Conservation (phyloP, 495 filamentous ascomycete species). For the Penicillium steckii region DNA sequence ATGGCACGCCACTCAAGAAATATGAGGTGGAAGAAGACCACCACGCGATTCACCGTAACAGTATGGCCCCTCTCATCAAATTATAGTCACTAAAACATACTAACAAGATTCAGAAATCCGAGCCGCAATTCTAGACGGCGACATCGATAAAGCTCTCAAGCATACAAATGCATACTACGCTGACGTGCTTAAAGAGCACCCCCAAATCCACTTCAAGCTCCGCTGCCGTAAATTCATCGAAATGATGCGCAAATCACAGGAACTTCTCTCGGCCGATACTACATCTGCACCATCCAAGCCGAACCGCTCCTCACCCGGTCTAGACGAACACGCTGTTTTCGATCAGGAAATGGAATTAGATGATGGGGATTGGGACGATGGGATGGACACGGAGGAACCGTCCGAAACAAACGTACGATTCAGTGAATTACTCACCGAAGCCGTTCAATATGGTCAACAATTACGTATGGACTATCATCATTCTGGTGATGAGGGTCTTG, state of each 20-base stretch:
- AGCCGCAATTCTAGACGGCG: conserved; percentile 84
- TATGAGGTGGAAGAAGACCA: conserved; percentile 80
- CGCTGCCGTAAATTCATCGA: conserved; percentile 92
- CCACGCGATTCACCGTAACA: conserved; percentile 85
- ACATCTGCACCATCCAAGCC: conserved; percentile 34
- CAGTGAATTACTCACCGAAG: conserved; percentile 60
- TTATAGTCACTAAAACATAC: not conserved
- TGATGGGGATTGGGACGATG: conserved; percentile 52
- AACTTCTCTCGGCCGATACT: conserved; percentile 43
- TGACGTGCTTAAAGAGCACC: conserved; percentile 76
- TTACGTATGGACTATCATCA: conserved; percentile 71
- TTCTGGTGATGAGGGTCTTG: conserved; percentile 63
- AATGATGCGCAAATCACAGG: conserved; percentile 83
- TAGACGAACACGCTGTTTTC: conserved; percentile 50
- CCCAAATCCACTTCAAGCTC: conserved; percentile 87
- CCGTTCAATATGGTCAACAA: conserved; percentile 77
- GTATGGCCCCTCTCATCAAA: conserved; percentile 45
- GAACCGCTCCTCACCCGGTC: conserved; percentile 31
- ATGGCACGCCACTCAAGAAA: conserved; percentile 51
- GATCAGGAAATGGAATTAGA: conserved; percentile 84
- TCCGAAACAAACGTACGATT: conserved; percentile 39
- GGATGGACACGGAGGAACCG: conserved; percentile 54
- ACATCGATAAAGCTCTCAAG: conserved; percentile 87
- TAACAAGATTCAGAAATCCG: conserved; percentile 65
- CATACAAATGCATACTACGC: conserved; percentile 78